These are phyloP conservation scores for Chlorella sp. DNA, from an alignment of 139 green algal genomes.

Conservation along the genomic window DNA sequence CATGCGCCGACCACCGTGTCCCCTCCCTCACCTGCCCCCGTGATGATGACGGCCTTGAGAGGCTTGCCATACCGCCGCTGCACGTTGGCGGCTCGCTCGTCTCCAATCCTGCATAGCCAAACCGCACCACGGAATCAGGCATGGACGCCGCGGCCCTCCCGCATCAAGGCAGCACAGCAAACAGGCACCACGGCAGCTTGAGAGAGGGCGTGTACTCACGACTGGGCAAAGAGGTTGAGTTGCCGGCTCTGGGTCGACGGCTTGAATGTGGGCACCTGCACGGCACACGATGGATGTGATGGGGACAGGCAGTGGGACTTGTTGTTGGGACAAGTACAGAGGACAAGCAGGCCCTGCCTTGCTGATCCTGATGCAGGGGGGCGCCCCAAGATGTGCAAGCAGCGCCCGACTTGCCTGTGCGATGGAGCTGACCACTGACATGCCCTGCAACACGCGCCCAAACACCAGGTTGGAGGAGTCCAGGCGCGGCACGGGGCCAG, in stretches of 20 bases:
- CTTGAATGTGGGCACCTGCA: slow-evolving; percentile 50
- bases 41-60: slow-evolving; percentile 61
- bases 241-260: slow-evolving; percentile 20
- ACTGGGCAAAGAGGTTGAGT: slow-evolving; percentile 51
- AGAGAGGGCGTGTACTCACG: background rate
- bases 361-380: too few relatives aligned
- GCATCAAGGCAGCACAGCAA: background rate
- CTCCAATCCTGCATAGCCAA: slow-evolving; percentile 40
- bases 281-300: too few relatives aligned
- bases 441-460: slow-evolving; percentile 55
- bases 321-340: too few relatives aligned
- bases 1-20: too few relatives aligned
- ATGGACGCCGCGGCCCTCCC: background rate
- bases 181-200: background rate
- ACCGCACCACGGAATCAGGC: background rate
- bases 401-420: too few relatives aligned
- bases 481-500: slow-evolving; percentile 57
- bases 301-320: too few relatives aligned
- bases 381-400: too few relatives aligned
- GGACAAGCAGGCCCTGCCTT: too few relatives aligned
- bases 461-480: slow-evolving; percentile 73
- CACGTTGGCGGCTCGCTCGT: slow-evolving; percentile 53
- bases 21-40: background rate
- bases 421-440: slow-evolving; percentile 32
- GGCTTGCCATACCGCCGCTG: slow-evolving; percentile 58